A percentile compares a stretch with the other conserved stretches of the same genome.
These are phyloP conservation scores for Olyra latifolia DNA, from an alignment of 176 grass and related monocot species.

Conservation along the genomic window DNA sequence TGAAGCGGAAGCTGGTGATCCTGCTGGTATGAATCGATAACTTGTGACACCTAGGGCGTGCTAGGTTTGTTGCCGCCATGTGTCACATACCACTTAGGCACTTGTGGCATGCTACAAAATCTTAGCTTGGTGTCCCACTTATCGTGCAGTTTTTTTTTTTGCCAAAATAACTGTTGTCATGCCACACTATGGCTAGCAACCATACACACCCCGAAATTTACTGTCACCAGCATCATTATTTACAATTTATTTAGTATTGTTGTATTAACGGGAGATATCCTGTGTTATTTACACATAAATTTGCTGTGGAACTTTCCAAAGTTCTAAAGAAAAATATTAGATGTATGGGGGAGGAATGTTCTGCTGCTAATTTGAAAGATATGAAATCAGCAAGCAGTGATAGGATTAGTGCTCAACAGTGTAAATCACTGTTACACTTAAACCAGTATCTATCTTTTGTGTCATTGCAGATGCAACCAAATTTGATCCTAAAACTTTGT, in stretches of 20 bases:
- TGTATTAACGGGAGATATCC: neutral
- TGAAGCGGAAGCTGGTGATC: constrained; percentile 39
- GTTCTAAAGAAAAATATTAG: neutral
- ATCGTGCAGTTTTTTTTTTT: no score
- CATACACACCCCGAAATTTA: neutral
- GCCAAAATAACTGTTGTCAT: no score
- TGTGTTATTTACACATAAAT: neutral
- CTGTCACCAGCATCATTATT: neutral
- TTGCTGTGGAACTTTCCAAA: neutral
- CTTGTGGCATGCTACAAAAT: no score
- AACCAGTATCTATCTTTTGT: neutral
- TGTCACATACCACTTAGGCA: no score
- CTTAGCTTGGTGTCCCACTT: no score
- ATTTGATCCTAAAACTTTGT: neutral
- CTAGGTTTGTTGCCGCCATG: no score
- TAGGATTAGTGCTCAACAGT: neutral
- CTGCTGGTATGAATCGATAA: constrained; percentile 43
- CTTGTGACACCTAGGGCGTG: neutral
- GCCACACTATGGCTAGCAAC: no score
- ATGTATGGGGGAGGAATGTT: neutral
- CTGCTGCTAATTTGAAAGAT: neutral
- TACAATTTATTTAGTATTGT: neutral
- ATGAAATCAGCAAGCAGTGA: neutral
- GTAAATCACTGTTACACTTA: neutral
- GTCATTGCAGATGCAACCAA: neutral